Base-by-base conservation (phyloP, 345 rosid genomes). In the Triadica sebifera region DNA sequence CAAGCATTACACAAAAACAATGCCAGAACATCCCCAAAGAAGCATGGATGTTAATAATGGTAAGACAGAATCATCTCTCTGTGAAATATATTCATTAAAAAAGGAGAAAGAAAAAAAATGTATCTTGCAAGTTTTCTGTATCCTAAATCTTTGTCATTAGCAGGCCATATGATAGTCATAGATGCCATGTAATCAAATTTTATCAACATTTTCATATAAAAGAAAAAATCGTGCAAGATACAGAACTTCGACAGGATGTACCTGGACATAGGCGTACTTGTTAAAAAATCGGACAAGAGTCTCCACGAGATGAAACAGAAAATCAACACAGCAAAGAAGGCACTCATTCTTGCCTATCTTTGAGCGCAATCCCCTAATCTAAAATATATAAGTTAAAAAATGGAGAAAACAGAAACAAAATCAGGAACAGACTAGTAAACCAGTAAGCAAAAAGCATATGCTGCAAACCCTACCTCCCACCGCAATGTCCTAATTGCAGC, bases 241-340 rank as follows among this genome's bases (percentile, higher is more conserved):
- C 38, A 61, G 41, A 65, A 20, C 20, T 70, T 19, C 38, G 16
- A 64, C 15, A 70, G 68, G 55, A 76, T 72, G 49, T 89, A 95
- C 98, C 99, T 88, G 99, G 70, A 93, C 98, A 78, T 87, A 93
- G 1, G 97, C 99, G 69, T 95, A 95, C 84, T 90, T 95, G 89
- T 93, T 95, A 70, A 95, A 95, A 71, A 92, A 95, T 20, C 99
- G 93, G 74, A 93, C 99, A 77, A 95, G 99, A 61, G 99, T 95
- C 82, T 95, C 99, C 74, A 95, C 97, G 17, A 93, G 88, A 81
- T 95, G 87, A 80, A 95, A 95, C 47, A 95, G 66, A 79, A 95
- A 93, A 83, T 93, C 97, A 37, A 93, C 94, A 20, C 96, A 95
- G 84, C 99, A 95, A 71, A 95, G 93, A 79, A 95, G 80, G 78